Conservation (phyloP, 768 basidiomycete species). For the Mycena vulgaris region DNA sequence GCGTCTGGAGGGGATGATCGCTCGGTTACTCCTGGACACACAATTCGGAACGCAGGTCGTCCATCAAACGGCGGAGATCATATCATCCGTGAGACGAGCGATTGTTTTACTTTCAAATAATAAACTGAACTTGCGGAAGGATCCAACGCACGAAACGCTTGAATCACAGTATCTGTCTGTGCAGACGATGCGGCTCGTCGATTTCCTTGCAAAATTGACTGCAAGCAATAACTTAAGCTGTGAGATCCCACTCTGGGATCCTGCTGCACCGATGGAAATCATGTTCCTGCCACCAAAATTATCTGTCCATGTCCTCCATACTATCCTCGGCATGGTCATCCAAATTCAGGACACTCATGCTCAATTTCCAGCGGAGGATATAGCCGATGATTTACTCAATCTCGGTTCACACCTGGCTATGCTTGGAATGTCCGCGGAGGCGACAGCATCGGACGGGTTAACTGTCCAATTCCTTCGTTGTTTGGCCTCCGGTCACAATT, state of each 20-base stretch:
- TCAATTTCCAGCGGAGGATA: neutral
- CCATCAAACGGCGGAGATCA: neutral
- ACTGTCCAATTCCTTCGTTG: conserved; percentile 6
- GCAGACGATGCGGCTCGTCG: conserved; percentile 16
- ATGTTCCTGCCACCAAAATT: neutral
- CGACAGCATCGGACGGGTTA: conserved; percentile 1
- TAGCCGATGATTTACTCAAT: neutral
- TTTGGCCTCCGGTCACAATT: neutral
- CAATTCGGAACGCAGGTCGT: conserved; percentile 6
- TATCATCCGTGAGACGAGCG: conserved; percentile 3
- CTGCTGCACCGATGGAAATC: neutral
- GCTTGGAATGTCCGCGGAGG: conserved; percentile 17
- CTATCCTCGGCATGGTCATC: conserved; percentile 11
- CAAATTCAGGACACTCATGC: neutral
- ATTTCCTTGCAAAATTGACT: neutral
- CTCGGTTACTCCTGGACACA: conserved; percentile 2
- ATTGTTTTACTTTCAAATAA: neutral
- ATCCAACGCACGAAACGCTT: conserved; percentile 3
- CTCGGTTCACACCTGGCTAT: conserved; percentile 3
- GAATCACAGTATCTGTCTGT: conserved; percentile 28
- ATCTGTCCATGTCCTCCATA: conserved; percentile 10
- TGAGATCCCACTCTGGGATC: neutral
- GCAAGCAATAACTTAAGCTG: neutral
- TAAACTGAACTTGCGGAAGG: conserved; percentile 4
- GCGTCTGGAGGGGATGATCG: conserved; percentile 31